Evolutionary conservation across 225 moss, liverwort and hornwort genomes (phyloP).

Genomic region (Physcomitrellopsis africana): DNA sequence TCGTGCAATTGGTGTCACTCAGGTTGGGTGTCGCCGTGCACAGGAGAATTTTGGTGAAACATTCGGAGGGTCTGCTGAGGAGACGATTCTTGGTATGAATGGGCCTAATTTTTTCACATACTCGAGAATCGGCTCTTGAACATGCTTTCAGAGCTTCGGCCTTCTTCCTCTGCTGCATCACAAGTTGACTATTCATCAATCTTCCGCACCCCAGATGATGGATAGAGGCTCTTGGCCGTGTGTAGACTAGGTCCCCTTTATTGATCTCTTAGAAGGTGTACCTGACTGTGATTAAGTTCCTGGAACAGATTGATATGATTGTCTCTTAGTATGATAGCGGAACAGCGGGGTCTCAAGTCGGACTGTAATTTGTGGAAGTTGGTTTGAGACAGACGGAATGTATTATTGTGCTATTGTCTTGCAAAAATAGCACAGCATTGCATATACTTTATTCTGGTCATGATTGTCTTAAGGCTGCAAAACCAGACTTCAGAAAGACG

Average conservation of each 20-base stretch:
- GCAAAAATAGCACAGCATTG: constrained; percentile 15
- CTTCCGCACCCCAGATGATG: background rate
- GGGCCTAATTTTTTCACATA: no score
- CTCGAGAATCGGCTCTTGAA: background rate
- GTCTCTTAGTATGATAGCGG: constrained; percentile 22
- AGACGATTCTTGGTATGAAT: background rate
- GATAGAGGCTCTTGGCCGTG: constrained; percentile 1
- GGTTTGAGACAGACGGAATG: constrained; percentile 24
- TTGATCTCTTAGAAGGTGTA: background rate
- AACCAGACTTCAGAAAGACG: no score
- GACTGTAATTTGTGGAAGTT: constrained; percentile 7
- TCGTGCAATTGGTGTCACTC: constrained; percentile 22
- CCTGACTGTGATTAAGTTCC: background rate
- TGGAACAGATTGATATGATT: background rate
- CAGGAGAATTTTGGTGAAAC: constrained; percentile 39
- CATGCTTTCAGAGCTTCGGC: constrained; percentile 17
- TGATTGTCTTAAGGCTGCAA: background rate
- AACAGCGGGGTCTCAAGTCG: constrained; percentile 9
- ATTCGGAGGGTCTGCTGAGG: constrained; percentile 26
- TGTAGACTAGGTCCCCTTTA: background rate
- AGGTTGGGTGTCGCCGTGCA: constrained; percentile 27
- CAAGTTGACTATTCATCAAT: constrained; percentile 21
- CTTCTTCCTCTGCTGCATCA: constrained; percentile 7
- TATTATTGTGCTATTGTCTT: constrained; percentile 27
- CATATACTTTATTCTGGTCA: background rate